phyloP scores from a whole-genome alignment of 2,329 filamentous ascomycete genomes.

The Aureobasidium vineae region DNA sequence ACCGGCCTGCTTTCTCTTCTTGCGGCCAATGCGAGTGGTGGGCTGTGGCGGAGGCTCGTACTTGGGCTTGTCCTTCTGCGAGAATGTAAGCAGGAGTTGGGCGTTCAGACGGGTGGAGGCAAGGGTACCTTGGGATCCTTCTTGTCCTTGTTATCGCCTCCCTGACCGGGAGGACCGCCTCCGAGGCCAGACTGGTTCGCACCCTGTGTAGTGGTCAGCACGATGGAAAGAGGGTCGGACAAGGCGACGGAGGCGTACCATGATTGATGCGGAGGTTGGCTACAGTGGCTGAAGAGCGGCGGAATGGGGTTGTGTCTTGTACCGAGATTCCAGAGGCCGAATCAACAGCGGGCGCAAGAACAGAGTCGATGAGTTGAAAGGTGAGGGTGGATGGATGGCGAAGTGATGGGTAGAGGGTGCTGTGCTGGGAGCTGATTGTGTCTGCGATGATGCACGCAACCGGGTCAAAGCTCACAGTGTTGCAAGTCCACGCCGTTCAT shows the following conservation, averaged over 20 bases:
- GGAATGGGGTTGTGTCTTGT: neutral
- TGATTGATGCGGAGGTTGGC: slow-evolving; percentile 9
- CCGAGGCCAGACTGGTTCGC: slow-evolving; percentile 87
- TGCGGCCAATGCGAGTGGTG: slow-evolving; percentile 93
- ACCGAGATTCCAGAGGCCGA: neutral
- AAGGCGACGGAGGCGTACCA: slow-evolving; percentile 15
- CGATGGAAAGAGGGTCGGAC: neutral
- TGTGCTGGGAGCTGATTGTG: neutral
- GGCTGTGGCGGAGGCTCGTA: slow-evolving; percentile 97
- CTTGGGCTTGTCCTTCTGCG: slow-evolving; percentile 98
- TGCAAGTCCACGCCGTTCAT: neutral
- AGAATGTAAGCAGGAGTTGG: slow-evolving; percentile 6
- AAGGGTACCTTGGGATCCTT: slow-evolving; percentile 62
- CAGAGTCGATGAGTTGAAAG: neutral
- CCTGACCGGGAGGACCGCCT: slow-evolving; percentile 60
- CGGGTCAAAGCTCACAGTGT: slow-evolving; percentile 4
- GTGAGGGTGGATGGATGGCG: slow-evolving; percentile 1
- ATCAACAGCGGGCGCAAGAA: neutral
- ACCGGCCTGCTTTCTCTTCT: slow-evolving; percentile 95
- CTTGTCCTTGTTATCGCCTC: slow-evolving; percentile 78
- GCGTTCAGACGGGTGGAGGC: neutral
- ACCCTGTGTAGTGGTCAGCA: slow-evolving; percentile 54
- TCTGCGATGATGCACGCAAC: slow-evolving; percentile 6
- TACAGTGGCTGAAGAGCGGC: neutral
- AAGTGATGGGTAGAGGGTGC: neutral